Evolutionary conservation across 2,329 filamentous ascomycete species (phyloP).

Genomic region (Dendrostoma leiphaemia): DNA sequence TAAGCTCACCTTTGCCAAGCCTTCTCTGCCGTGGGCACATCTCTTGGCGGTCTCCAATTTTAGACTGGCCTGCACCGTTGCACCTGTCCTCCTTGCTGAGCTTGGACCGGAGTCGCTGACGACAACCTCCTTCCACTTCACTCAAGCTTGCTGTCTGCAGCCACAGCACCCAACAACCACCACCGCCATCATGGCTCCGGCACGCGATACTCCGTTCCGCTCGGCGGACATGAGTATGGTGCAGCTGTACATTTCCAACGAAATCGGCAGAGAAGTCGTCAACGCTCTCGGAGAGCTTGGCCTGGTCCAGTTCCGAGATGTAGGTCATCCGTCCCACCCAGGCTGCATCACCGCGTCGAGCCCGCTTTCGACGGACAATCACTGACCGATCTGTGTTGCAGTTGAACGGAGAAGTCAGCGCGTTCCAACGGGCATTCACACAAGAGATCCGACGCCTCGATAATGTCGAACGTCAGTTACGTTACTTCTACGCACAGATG

Average conservation of each 20-base stretch:
- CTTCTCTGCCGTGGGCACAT: background rate
- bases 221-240: constrained; percentile 99
- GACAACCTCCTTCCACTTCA: constrained; percentile 8
- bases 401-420: constrained; percentile 90
- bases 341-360: constrained; percentile 12
- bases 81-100: background rate
- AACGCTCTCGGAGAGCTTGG: constrained; percentile 95
- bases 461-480: constrained; percentile 96
- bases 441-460: constrained; percentile 96
- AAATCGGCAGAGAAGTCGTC: constrained; percentile 97
- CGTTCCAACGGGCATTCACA: constrained; percentile 96
- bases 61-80: background rate
- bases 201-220: constrained; percentile 94
- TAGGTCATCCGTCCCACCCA: constrained; percentile 45
- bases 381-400: constrained; percentile 35
- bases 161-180: constrained; percentile 10
- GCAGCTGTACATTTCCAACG: constrained; percentile 98
- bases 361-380: background rate
- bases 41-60: constrained; percentile 1
- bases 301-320: constrained; percentile 95
- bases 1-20: too few relatives aligned
- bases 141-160: constrained; percentile 5
- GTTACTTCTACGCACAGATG: constrained; percentile 95
- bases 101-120: constrained; percentile 13
- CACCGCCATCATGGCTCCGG: constrained; percentile 55